These are phyloP conservation scores for Oryza officinalis DNA, from an alignment of 176 grass and related monocot genomes.

Conservation along the genomic window DNA sequence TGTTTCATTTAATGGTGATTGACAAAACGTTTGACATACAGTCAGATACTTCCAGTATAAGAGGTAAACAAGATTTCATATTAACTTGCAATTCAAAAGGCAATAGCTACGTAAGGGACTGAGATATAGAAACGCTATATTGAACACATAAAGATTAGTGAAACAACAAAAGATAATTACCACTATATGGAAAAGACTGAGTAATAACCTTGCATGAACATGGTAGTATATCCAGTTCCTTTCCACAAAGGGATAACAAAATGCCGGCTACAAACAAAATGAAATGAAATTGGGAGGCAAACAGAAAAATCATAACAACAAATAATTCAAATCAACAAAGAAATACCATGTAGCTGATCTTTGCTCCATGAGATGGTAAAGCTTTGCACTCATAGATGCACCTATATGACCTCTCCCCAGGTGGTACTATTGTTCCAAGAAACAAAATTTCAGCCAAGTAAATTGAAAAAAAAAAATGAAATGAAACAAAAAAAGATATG, in stretches of 20 bases:
- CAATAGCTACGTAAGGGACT: neutral
- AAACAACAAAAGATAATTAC: neutral
- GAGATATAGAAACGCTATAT: neutral
- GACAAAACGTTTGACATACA: neutral
- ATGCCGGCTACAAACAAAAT: slow-evolving; percentile 55
- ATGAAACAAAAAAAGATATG: neutral
- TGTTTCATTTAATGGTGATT: neutral
- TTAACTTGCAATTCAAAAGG: neutral
- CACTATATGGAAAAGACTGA: slow-evolving; percentile 29
- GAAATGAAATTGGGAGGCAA: slow-evolving; percentile 24
- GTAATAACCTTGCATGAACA: slow-evolving; percentile 90
- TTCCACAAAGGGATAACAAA: slow-evolving; percentile 97
- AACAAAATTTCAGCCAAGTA: slow-evolving; percentile 11
- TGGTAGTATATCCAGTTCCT: slow-evolving; percentile 88
- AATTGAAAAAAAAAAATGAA: neutral
- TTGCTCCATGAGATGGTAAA: slow-evolving; percentile 85
- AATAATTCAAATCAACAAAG: slow-evolving; percentile 25
- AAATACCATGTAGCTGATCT: slow-evolving; percentile 78
- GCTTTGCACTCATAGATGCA: slow-evolving; percentile 80
- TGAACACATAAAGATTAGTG: neutral
- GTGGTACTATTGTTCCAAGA: slow-evolving; percentile 73
- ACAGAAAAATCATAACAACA: slow-evolving; percentile 25
- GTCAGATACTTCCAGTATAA: neutral
- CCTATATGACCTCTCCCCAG: slow-evolving; percentile 93
- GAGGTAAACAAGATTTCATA: neutral